These are phyloP conservation scores for Hymenoscyphus albidus DNA, from an alignment of 2,329 filamentous ascomycete species.

Conservation along the genomic window DNA sequence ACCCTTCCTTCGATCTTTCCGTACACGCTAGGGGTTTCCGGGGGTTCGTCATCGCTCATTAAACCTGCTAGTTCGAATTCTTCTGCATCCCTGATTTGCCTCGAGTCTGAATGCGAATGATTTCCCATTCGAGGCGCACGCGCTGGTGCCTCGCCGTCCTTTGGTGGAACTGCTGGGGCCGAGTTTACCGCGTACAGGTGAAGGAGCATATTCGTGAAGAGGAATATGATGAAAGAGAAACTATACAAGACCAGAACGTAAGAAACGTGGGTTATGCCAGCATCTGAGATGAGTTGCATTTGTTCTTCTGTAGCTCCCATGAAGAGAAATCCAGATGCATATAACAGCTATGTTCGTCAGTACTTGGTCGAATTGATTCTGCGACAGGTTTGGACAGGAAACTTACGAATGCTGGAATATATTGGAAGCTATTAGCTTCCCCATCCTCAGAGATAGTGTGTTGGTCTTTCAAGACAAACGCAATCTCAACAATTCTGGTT, in stretches of 20 bases:
- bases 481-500: conserved; percentile 83
- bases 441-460: conserved; percentile 63
- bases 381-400: not conserved
- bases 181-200: conserved; percentile 69
- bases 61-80: conserved; percentile 92
- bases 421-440: conserved; percentile 70
- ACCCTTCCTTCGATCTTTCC: conserved; percentile 40
- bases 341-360: conserved; percentile 63
- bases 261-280: conserved; percentile 79
- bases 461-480: conserved; percentile 77
- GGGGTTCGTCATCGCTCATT: conserved; percentile 80
- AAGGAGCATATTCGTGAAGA: conserved; percentile 85
- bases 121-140: conserved; percentile 31
- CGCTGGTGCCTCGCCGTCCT: conserved; percentile 28
- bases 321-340: conserved; percentile 90
- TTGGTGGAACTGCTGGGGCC: conserved; percentile 38
- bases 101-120: conserved; percentile 44
- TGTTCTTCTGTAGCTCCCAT: conserved; percentile 98
- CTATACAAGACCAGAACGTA: conserved; percentile 92
- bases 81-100: conserved; percentile 72
- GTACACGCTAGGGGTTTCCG: conserved; percentile 47
- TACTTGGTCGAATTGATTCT: conserved; percentile 10
- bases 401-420: conserved; percentile 67
- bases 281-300: conserved; percentile 71
- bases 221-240: conserved; percentile 82